Evolutionary conservation across 306 rosid species (phyloP).

Genomic region (Cucurbita ficifolia): DNA sequence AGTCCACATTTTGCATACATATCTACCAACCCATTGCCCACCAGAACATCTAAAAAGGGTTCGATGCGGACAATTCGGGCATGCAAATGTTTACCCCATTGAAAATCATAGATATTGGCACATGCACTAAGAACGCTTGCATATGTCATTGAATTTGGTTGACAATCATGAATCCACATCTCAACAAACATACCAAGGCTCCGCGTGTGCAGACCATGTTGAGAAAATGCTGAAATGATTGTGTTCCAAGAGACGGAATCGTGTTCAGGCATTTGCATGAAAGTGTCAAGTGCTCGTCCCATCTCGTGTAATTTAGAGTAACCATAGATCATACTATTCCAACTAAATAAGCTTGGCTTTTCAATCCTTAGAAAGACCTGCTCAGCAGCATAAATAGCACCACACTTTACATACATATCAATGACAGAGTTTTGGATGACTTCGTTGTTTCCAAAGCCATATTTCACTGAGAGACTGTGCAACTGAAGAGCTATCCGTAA

Average conservation of each 20-base stretch:
- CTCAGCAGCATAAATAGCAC: slow-evolving; percentile 26
- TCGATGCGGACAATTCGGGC: slow-evolving; percentile 39
- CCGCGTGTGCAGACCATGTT: slow-evolving; percentile 27
- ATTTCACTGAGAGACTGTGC: slow-evolving; percentile 24
- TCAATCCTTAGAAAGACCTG: slow-evolving; percentile 20
- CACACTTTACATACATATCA: slow-evolving; percentile 50
- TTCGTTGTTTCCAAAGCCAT: slow-evolving; percentile 14
- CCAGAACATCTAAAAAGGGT: slow-evolving; percentile 21
- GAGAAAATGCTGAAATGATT: slow-evolving; percentile 30
- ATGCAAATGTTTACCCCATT: slow-evolving; percentile 62
- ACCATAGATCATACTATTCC: slow-evolving; percentile 57
- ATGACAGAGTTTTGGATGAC: slow-evolving; percentile 31
- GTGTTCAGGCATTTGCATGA: slow-evolving; percentile 34
- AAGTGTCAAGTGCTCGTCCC: slow-evolving; percentile 23
- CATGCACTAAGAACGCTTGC: slow-evolving; percentile 49
- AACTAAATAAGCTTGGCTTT: slow-evolving; percentile 42
- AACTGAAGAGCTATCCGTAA: slow-evolving; percentile 27
- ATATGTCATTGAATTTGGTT: slow-evolving; percentile 38
- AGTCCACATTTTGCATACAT: slow-evolving; percentile 55
- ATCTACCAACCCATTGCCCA: slow-evolving; percentile 36
- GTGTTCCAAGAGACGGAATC: slow-evolving; percentile 44
- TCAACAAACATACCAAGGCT: slow-evolving; percentile 38
- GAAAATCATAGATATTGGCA: slow-evolving; percentile 24
- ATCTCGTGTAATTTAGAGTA: slow-evolving; percentile 32
- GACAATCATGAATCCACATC: slow-evolving; percentile 36